Conservation (phyloP, 202 grass and related monocot species). For the Dendrocalamus latiflorus region DNA sequence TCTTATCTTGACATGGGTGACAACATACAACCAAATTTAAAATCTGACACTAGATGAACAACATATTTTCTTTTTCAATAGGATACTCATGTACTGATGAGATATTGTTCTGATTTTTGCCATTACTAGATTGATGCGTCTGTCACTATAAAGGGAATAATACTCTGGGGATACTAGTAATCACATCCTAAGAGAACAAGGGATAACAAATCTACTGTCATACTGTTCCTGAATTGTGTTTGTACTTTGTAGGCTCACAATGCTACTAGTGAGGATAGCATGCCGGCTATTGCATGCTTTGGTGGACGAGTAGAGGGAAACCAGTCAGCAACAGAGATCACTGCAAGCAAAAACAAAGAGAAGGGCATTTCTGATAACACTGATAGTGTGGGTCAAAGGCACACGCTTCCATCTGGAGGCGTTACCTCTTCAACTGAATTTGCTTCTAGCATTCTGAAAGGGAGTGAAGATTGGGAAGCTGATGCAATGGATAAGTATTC, state of each 20-base stretch:
- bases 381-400: slow-evolving; percentile 12
- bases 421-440: slow-evolving; percentile 32
- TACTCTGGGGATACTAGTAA: background rate
- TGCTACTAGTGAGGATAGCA: slow-evolving; percentile 31
- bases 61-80: background rate
- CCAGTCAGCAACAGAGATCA: slow-evolving; percentile 17
- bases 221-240: slow-evolving; percentile 22
- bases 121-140: background rate
- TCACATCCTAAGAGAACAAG: background rate
- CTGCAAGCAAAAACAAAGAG: slow-evolving; percentile 38
- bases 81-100: background rate
- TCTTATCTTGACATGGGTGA: background rate
- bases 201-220: background rate
- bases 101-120: background rate
- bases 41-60: background rate
- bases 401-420: slow-evolving; percentile 11
- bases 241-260: slow-evolving; percentile 43
- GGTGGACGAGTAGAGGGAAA: slow-evolving; percentile 42
- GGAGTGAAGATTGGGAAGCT: slow-evolving; percentile 42
- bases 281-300: background rate
- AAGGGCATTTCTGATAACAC: slow-evolving; percentile 22
- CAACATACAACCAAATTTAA: background rate
- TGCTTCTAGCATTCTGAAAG: slow-evolving; percentile 44
- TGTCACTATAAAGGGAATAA: background rate
- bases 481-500: slow-evolving; percentile 51